Percentiles rank a stretch among this genome's conserved stretches.
phyloP scores from a whole-genome alignment of 805 yeast genomes.

The Saccharomycopsis malanga region DNA sequence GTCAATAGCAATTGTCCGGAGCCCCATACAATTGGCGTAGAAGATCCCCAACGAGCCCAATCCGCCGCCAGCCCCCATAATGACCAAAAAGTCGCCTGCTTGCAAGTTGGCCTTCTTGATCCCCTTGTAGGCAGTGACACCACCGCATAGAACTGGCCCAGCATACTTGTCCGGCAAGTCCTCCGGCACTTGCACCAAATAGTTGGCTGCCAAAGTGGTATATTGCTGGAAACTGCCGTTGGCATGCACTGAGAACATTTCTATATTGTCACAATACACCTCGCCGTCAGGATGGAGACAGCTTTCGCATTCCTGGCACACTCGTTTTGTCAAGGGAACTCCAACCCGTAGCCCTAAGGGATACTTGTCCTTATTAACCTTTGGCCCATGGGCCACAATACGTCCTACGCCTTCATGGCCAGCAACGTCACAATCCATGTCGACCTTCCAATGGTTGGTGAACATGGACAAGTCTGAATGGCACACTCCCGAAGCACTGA shows the following conservation, averaged over 20 bases:
- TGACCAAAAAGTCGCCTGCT: conserved; percentile 69
- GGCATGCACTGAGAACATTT: conserved; percentile 67
- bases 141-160: conserved; percentile 62
- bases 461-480: conserved; percentile 37
- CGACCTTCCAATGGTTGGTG: conserved; percentile 33
- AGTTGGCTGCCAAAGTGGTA: conserved; percentile 59
- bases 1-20: conserved; percentile 63
- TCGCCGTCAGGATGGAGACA: conserved; percentile 28
- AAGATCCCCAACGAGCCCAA: conserved; percentile 71
- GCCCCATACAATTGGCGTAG: conserved; percentile 72
- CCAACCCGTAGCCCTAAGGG: conserved; percentile 27
- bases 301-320: conserved; percentile 24
- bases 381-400: conserved; percentile 25
- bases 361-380: conserved; percentile 21
- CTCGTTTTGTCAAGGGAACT: conserved; percentile 23
- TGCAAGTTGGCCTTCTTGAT: conserved; percentile 48
- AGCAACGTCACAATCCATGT: conserved; percentile 22
- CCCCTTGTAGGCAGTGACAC: conserved; percentile 64
- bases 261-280: conserved; percentile 54
- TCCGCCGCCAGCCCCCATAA: conserved; percentile 81
- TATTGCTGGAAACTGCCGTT: conserved; percentile 64
- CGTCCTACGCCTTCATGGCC: conserved; percentile 31
- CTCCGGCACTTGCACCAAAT: conserved; percentile 51
- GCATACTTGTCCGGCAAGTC: conserved; percentile 30
- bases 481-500: conserved; percentile 37